These are phyloP conservation scores for Simplicillium sp. DNA, from an alignment of 2,329 filamentous ascomycete species.

Conservation along the genomic window DNA sequence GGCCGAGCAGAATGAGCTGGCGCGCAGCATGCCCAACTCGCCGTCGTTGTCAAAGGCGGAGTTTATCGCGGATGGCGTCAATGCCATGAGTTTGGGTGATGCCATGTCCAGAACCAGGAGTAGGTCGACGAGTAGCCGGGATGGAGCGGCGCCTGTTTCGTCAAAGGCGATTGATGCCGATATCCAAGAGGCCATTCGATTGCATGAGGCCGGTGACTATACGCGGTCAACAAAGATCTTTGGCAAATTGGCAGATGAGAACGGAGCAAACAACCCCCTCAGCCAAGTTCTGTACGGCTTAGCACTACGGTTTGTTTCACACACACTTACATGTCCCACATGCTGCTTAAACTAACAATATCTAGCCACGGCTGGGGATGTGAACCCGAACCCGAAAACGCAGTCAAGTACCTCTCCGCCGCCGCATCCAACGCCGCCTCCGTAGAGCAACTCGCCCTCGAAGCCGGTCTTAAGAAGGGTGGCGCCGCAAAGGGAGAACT, in stretches of 20 bases:
- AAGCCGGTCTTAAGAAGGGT: conserved; percentile 83
- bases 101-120: conserved; percentile 8
- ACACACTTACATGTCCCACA: too few relatives aligned
- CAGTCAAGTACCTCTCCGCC: conserved; percentile 75
- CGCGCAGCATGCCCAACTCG: conserved; percentile 31
- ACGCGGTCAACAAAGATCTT: conserved; percentile 78
- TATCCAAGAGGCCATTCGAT: conserved; percentile 90
- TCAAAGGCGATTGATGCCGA: conserved; percentile 51
- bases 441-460: conserved; percentile 76
- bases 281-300: conserved; percentile 95
- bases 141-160: conserved; percentile 23
- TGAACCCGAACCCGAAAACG: conserved; percentile 57
- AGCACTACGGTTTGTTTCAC: conserved; percentile 60
- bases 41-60: conserved; percentile 17
- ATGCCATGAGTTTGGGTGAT: conserved; percentile 15
- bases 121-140: conserved; percentile 11
- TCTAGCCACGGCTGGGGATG: conserved; percentile 89
- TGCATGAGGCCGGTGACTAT: conserved; percentile 80
- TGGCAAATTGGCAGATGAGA: conserved; percentile 69
- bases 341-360: conserved; percentile 6
- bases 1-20: conserved; percentile 51
- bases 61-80: conserved; percentile 11
- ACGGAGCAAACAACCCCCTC: conserved; percentile 81
- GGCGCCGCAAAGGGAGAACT: conserved; percentile 93
- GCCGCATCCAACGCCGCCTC: conserved; percentile 85